phyloP scores from a whole-genome alignment of 2,329 filamentous ascomycete species.

The Venturia nashicola region DNA sequence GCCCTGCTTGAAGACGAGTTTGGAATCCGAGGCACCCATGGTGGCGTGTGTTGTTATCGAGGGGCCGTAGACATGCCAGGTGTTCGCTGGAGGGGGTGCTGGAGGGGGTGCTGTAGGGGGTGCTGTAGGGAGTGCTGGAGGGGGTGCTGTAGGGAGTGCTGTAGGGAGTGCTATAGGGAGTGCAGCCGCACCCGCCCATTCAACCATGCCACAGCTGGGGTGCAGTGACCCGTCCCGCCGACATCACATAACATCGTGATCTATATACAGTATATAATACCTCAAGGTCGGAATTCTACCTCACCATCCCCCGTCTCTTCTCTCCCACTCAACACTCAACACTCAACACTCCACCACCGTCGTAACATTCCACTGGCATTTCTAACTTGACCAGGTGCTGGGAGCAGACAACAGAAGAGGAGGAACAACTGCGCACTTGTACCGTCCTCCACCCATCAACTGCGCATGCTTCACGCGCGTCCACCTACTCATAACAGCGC shows the following conservation, averaged over 20 bases:
- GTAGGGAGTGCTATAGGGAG: not conserved
- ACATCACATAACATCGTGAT: not conserved
- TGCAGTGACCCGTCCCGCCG: too few relatives aligned
- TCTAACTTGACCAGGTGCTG: not conserved
- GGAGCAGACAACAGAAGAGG: not conserved
- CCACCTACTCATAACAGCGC: not conserved
- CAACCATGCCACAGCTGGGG: too few relatives aligned
- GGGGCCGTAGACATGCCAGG: not conserved
- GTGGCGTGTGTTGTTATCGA: not conserved
- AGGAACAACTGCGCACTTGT: not conserved
- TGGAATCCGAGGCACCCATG: constrained; percentile 98
- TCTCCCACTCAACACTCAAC: not conserved
- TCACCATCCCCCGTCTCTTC: not conserved
- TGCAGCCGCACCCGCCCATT: too few relatives aligned
- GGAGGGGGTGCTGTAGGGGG: not conserved
- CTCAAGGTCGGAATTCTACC: too few relatives aligned
- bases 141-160: not conserved
- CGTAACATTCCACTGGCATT: too few relatives aligned
- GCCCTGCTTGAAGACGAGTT: constrained; percentile 96
- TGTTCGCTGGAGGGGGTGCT: not conserved
- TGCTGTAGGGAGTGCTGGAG: not conserved
- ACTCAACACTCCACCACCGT: too few relatives aligned
- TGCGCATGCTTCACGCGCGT: not conserved
- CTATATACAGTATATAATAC: not conserved
- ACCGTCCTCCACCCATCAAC: not conserved